A percentile compares a stretch with the other conserved stretches of the same genome.
phyloP scores from a whole-genome alignment of 1,139 yeast genomes.

The Diutina siamensis region DNA sequence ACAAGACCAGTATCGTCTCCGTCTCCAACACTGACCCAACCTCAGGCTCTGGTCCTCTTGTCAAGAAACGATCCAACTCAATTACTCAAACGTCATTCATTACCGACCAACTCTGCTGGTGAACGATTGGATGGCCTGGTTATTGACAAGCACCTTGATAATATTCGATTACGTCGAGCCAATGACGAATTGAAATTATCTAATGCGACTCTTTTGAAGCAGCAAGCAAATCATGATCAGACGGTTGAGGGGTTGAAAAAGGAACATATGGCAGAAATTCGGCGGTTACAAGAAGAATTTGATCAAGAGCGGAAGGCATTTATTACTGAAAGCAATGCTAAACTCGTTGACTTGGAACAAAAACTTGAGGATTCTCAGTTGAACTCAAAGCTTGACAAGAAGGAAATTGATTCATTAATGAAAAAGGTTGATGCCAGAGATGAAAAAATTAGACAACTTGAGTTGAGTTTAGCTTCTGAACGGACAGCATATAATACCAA shows the following conservation, averaged over 20 bases:
- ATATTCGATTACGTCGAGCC: constrained; percentile 25
- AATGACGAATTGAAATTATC: constrained; percentile 14
- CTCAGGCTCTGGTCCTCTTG: background rate
- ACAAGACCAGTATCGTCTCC: background rate
- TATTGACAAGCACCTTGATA: constrained; percentile 34
- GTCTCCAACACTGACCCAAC: background rate
- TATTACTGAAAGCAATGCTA: background rate
- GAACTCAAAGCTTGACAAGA: background rate
- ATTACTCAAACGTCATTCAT: background rate
- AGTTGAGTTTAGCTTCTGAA: background rate
- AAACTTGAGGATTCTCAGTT: background rate
- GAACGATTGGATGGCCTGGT: constrained; percentile 1
- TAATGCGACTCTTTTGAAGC: background rate
- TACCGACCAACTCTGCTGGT: background rate
- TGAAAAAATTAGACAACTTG: background rate
- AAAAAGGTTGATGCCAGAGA: background rate
- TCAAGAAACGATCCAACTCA: background rate
- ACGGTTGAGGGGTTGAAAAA: background rate
- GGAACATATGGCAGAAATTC: background rate
- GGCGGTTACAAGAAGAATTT: background rate
- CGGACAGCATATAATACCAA: background rate
- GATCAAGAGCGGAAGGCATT: background rate
- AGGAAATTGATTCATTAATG: background rate
- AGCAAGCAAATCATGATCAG: constrained; percentile 4
- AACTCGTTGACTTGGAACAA: background rate